Conservation (phyloP, 2,329 filamentous ascomycete species). For the Elsinoe arachidis region DNA sequence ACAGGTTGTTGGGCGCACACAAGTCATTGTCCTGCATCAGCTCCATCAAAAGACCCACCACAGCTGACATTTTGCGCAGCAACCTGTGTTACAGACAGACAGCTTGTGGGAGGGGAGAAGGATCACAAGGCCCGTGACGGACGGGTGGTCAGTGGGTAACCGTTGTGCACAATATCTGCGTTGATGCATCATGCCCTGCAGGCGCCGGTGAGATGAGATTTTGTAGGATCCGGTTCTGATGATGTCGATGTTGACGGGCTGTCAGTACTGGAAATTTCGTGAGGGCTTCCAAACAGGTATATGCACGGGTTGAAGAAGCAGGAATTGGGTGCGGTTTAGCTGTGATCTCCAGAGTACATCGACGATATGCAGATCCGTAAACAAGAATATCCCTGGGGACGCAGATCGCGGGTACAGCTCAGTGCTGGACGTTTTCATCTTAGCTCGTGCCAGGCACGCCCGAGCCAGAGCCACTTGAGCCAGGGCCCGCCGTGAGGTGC, state of each 20-base stretch:
- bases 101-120: neutral
- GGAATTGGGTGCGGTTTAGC: neutral
- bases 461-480: neutral
- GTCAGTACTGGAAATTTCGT: neutral
- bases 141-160: conserved; percentile 11
- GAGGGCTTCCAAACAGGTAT: neutral
- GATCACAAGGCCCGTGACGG: conserved; percentile 5
- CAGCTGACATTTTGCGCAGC: conserved; percentile 7
- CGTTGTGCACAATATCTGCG: conserved; percentile 12
- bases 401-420: conserved; percentile 11
- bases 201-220: neutral
- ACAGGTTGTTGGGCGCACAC: conserved; percentile 11
- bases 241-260: neutral
- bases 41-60: neutral
- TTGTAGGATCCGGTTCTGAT: neutral
- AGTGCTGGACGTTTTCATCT: conserved; percentile 2
- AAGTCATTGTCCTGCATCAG: conserved; percentile 12
- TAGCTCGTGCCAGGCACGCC: neutral
- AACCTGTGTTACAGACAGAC: conserved; percentile 9
- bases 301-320: neutral
- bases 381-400: conserved; percentile 11
- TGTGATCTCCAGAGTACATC: neutral
- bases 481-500: neutral
- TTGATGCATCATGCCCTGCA: conserved; percentile 11
- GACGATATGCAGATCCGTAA: conserved; percentile 14